phyloP scores from a whole-genome alignment of 73 alveolate genomes.

The Paraurostyla sp. region DNA sequence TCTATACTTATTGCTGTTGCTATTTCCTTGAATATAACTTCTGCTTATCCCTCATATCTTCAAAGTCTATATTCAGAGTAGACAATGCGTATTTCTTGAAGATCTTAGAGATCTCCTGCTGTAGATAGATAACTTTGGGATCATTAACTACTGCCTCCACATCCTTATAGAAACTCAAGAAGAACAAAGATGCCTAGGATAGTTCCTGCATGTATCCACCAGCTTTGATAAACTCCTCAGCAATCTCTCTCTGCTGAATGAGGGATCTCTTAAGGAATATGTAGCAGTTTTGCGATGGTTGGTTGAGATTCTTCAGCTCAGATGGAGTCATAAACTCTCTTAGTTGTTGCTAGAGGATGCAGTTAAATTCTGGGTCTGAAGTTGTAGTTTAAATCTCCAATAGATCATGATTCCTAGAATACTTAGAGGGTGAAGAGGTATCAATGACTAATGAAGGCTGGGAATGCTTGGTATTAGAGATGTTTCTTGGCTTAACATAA shows the following conservation, averaged over 20 bases:
- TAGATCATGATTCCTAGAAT: not conserved
- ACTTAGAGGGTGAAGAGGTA: not conserved
- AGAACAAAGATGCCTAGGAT: not conserved
- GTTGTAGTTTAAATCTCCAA: not conserved
- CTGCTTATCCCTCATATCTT: not conserved
- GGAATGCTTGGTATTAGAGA: not conserved
- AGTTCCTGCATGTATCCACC: not conserved
- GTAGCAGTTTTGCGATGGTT: not conserved
- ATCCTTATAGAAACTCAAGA: conserved; percentile 11
- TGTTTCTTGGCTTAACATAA: too few species aligned
- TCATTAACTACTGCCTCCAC: not conserved
- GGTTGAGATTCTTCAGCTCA: not conserved
- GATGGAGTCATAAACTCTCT: not conserved
- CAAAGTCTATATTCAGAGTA: not conserved
- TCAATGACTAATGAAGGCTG: not conserved
- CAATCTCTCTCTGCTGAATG: not conserved
- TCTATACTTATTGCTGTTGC: not conserved
- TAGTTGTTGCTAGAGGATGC: not conserved
- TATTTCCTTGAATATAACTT: not conserved
- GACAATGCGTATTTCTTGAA: not conserved
- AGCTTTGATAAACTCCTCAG: not conserved
- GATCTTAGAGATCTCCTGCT: not conserved
- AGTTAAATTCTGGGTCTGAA: conserved; percentile 20
- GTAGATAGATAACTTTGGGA: not conserved
- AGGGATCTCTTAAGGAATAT: not conserved